Evolutionary conservation across 805 yeast species (phyloP).

Genomic region (Kodamaea laetipori): DNA sequence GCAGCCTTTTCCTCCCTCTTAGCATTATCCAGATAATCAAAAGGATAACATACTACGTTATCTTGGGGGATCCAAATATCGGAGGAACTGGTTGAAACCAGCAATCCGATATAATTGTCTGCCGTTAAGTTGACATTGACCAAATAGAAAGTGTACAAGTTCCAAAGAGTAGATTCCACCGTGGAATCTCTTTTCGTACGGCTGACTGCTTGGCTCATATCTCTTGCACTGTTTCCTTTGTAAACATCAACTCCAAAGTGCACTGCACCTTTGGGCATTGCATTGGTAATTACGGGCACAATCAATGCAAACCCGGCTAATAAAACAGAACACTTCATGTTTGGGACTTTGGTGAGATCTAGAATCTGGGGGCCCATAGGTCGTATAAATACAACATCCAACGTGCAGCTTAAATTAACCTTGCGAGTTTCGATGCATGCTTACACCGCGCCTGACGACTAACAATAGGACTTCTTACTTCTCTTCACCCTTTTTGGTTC

Average conservation of each 20-base stretch:
- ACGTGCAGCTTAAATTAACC: too few species aligned
- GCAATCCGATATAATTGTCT: slow-evolving; percentile 29
- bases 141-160: slow-evolving; percentile 33
- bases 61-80: slow-evolving; percentile 43
- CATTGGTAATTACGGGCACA: too few species aligned
- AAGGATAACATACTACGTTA: slow-evolving; percentile 21
- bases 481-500: too few species aligned
- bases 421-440: too few species aligned
- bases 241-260: slow-evolving; percentile 23
- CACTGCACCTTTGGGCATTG: slow-evolving; percentile 3
- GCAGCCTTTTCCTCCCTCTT: too few species aligned
- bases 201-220: slow-evolving; percentile 4
- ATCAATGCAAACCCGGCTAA: too few species aligned
- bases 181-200: slow-evolving; percentile 23
- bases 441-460: too few species aligned
- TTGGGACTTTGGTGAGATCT: too few species aligned
- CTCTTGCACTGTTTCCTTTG: slow-evolving; percentile 17
- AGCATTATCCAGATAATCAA: neutral
- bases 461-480: too few species aligned
- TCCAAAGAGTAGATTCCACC: slow-evolving; percentile 21
- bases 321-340: too few species aligned
- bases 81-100: slow-evolving; percentile 45
- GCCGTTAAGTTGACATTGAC: slow-evolving; percentile 32
- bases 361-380: too few species aligned
- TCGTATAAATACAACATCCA: too few species aligned